phyloP scores from a whole-genome alignment of 1,139 yeast genomes.

The Pichia sp. region DNA sequence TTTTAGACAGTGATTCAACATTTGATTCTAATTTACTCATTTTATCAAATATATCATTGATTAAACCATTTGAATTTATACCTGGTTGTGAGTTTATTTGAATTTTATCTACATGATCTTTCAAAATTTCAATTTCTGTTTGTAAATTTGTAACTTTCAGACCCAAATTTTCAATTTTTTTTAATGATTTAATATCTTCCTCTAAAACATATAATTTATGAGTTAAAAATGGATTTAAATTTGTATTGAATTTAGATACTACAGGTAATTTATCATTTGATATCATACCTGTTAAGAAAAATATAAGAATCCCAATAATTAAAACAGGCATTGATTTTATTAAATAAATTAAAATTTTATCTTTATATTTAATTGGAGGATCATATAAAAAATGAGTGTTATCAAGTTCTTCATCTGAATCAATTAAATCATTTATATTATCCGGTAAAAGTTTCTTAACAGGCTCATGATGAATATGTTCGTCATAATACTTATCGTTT shows the following conservation, averaged over 20 bases:
- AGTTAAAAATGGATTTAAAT: slow-evolving; percentile 12
- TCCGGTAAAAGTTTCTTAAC: slow-evolving; percentile 1
- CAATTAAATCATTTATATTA: slow-evolving; percentile 7
- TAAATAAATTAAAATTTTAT: slow-evolving; percentile 20
- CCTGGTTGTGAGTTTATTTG: not conserved
- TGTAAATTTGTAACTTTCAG: slow-evolving; percentile 1
- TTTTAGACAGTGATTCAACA: slow-evolving; percentile 3
- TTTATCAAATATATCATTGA: slow-evolving; percentile 1
- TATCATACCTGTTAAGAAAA: slow-evolving; percentile 11
- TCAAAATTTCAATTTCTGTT: not conserved
- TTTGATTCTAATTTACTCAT: slow-evolving; percentile 2
- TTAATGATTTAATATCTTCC: slow-evolving; percentile 19
- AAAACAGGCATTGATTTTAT: slow-evolving; percentile 20
- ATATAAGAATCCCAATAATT: slow-evolving; percentile 13
- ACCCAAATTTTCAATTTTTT: slow-evolving; percentile 2
- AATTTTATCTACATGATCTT: slow-evolving; percentile 2
- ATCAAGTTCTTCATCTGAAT: slow-evolving; percentile 11
- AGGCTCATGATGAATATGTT: no score
- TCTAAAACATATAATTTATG: slow-evolving; percentile 23
- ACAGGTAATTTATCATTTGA: not conserved
- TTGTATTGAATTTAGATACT: not conserved
- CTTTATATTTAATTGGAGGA: slow-evolving; percentile 23
- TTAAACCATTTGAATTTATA: not conserved
- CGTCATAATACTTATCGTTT: no score
- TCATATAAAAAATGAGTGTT: slow-evolving; percentile 17